These are phyloP conservation scores for Stevia rebaudiana DNA, from an alignment of 140 eudicot genomes.

Conservation along the genomic window DNA sequence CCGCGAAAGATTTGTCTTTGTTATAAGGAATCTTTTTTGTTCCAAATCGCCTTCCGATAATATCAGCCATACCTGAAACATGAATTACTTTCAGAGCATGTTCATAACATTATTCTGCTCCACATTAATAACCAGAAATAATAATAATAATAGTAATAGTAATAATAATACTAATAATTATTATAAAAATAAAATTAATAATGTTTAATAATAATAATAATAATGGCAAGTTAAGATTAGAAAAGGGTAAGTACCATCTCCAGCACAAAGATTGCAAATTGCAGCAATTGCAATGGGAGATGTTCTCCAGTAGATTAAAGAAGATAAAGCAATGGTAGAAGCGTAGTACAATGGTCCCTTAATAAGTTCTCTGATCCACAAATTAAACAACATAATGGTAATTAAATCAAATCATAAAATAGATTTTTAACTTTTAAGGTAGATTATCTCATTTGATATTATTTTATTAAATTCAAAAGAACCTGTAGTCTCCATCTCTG, in stretches of 20 bases:
- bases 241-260: slow-evolving; percentile 57
- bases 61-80: slow-evolving; percentile 73
- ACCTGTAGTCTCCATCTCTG: slow-evolving; percentile 84
- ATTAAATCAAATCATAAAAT: neutral
- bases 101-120: neutral
- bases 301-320: slow-evolving; percentile 72
- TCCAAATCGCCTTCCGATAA: slow-evolving; percentile 76
- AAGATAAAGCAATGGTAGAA: slow-evolving; percentile 61
- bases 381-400: neutral
- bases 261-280: slow-evolving; percentile 83
- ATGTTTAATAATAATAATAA: too few species aligned
- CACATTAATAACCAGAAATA: neutral
- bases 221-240: slow-evolving; percentile 2
- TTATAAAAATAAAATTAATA: too few species aligned
- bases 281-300: slow-evolving; percentile 78
- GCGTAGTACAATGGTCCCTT: slow-evolving; percentile 93
- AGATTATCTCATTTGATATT: neutral
- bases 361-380: slow-evolving; percentile 72
- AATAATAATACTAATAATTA: too few species aligned
- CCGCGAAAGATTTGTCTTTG: slow-evolving; percentile 59
- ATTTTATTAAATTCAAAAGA: neutral
- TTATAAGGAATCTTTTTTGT: slow-evolving; percentile 63
- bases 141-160: too few species aligned
- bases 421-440: neutral
- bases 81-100: slow-evolving; percentile 1